These are phyloP conservation scores for Colletotrichum sp. DNA, from an alignment of 2,329 filamentous ascomycete genomes.

Conservation along the genomic window DNA sequence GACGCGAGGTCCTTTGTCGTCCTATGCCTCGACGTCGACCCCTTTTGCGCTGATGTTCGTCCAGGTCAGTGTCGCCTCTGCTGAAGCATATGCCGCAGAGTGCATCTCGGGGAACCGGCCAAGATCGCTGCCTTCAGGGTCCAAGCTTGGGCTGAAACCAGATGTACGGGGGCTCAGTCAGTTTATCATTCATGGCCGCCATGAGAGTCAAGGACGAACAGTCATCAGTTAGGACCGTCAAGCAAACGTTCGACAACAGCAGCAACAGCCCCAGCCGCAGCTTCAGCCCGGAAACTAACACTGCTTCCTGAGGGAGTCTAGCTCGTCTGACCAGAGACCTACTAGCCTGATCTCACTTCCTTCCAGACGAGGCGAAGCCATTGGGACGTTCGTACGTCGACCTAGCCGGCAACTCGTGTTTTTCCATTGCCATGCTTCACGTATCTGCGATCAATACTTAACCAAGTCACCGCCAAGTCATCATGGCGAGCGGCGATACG, in stretches of 20 bases:
- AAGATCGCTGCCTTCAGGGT: slow-evolving; percentile 11
- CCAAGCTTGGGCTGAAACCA: slow-evolving; percentile 20
- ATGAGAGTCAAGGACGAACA: background rate
- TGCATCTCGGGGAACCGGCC: background rate
- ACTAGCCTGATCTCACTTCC: background rate
- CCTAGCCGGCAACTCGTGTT: background rate
- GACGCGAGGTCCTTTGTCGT: background rate
- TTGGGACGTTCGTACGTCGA: background rate
- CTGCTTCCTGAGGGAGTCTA: background rate
- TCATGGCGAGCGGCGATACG: background rate
- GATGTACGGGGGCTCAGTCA: slow-evolving; percentile 5
- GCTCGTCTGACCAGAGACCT: background rate
- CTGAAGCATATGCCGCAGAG: background rate
- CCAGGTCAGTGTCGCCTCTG: background rate
- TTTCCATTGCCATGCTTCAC: background rate
- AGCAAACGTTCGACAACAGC: background rate
- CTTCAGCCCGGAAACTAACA: background rate
- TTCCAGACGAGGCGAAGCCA: background rate
- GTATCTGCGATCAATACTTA: background rate
- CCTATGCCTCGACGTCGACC: background rate
- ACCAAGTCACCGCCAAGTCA: background rate
- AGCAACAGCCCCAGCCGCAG: background rate
- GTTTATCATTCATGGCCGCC: background rate
- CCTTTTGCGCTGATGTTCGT: slow-evolving; percentile 12
- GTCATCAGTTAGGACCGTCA: background rate